Conservation (phyloP, 768 basidiomycete species). For the Leucocoprinus birnbaumii region DNA sequence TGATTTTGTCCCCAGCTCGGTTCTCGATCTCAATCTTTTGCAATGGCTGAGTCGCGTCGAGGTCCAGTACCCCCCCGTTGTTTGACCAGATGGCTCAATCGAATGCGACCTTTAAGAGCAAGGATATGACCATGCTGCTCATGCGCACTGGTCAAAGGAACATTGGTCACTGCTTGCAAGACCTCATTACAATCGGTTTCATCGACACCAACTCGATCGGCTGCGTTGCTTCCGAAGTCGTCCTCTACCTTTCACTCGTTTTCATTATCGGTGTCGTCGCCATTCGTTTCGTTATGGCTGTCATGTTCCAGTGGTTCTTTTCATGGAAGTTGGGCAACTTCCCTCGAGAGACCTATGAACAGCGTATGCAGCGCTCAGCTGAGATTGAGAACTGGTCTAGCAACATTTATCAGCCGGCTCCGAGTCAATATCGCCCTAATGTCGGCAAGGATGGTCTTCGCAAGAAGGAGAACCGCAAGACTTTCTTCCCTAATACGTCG, state of each 20-base stretch:
- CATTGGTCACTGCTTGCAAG: conserved; percentile 80
- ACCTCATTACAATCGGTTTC: conserved; percentile 86
- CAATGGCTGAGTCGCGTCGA: conserved; percentile 80
- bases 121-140: conserved; percentile 87
- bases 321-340: conserved; percentile 95
- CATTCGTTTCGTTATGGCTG: conserved; percentile 95
- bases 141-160: conserved; percentile 65
- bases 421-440: conserved; percentile 86
- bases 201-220: conserved; percentile 94
- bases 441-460: conserved; percentile 70
- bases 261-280: conserved; percentile 97
- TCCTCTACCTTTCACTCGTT: conserved; percentile 91
- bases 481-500: conserved; percentile 65
- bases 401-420: conserved; percentile 93
- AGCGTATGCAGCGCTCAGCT: conserved; percentile 83
- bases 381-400: conserved; percentile 97
- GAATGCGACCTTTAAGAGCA: conserved; percentile 73
- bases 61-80: conserved; percentile 77
- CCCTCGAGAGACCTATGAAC: conserved; percentile 87
- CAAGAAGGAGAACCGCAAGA: conserved; percentile 53
- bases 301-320: conserved; percentile 97
- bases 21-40: conserved; percentile 87
- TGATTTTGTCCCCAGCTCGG: conserved; percentile 49
- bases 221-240: conserved; percentile 92
- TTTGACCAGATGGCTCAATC: conserved; percentile 75